Conservation (phyloP, 169 alveolate genomes). For the Plasmodium vinckei region DNA sequence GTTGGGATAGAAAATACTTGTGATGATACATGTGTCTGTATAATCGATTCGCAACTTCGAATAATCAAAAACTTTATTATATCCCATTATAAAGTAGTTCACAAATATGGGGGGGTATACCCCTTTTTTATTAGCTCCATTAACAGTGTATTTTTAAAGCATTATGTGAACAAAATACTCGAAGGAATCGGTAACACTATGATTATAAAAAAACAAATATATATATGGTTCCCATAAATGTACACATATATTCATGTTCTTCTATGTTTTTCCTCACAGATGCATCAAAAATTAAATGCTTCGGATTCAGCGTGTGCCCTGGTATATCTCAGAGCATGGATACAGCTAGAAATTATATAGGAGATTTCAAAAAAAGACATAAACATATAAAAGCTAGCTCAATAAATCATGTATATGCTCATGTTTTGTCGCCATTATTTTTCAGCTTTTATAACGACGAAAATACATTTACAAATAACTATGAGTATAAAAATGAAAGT, state of each 20-base stretch:
- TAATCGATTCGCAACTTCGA: constrained; percentile 50
- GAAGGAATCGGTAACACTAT: constrained; percentile 38
- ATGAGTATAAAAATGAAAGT: constrained; percentile 24
- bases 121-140: constrained; percentile 68
- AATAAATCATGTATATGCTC: constrained; percentile 68
- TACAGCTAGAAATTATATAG: constrained; percentile 66
- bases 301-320: constrained; percentile 64
- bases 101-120: constrained; percentile 66
- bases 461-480: constrained; percentile 54
- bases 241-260: constrained; percentile 7
- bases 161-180: constrained; percentile 37
- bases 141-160: constrained; percentile 43
- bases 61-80: constrained; percentile 56
- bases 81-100: constrained; percentile 68
- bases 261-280: constrained; percentile 15
- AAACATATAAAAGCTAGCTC: constrained; percentile 38
- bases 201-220: background rate
- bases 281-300: constrained; percentile 15
- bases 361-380: constrained; percentile 27
- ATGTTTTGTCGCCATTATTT: constrained; percentile 67
- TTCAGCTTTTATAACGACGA: constrained; percentile 34
- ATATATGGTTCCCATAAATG: background rate
- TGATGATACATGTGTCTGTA: constrained; percentile 70
- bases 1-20: constrained; percentile 75
- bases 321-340: constrained; percentile 70